Percentiles rank a stretch among this genome's conserved stretches.
Conservation (phyloP, 352 stramenopile species). For the Pythium utonaiense region DNA sequence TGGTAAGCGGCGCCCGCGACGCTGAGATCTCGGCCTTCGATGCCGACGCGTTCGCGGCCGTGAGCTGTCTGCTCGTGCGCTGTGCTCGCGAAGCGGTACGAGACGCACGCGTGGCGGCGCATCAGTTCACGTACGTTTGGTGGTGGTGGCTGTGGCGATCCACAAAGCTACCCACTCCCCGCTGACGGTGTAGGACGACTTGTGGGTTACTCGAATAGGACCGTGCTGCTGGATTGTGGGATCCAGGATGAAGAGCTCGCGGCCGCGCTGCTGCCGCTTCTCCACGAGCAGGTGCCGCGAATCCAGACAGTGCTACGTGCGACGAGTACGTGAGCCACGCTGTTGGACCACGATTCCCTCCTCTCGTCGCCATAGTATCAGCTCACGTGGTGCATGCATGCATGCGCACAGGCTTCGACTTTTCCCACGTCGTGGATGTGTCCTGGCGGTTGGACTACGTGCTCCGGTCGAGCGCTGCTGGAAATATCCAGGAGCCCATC, state of each 20-base stretch:
- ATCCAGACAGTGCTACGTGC: conserved; percentile 15
- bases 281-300: conserved; percentile 11
- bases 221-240: conserved; percentile 6
- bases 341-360: neutral
- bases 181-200: too few relatives aligned
- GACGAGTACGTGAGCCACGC: conserved; percentile 23
- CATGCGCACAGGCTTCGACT: conserved; percentile 49
- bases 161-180: too few relatives aligned
- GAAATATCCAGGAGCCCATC: conserved; percentile 47
- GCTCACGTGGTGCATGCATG: neutral
- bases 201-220: too few relatives aligned
- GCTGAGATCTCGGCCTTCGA: neutral
- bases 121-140: conserved; percentile 9
- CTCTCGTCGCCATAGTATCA: too few relatives aligned
- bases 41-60: conserved; percentile 10
- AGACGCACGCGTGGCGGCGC: neutral
- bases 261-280: conserved; percentile 9
- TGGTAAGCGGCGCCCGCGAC: neutral
- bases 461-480: conserved; percentile 47
- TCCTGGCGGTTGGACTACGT: conserved; percentile 74
- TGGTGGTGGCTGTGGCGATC: too few relatives aligned
- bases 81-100: conserved; percentile 14
- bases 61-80: conserved; percentile 13
- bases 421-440: conserved; percentile 69
- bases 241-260: conserved; percentile 18